Percentiles rank a stretch among this genome's conserved stretches.
Conservation (phyloP, 1,139 yeast genomes). For the Magnusiomyces tetraspermus region DNA sequence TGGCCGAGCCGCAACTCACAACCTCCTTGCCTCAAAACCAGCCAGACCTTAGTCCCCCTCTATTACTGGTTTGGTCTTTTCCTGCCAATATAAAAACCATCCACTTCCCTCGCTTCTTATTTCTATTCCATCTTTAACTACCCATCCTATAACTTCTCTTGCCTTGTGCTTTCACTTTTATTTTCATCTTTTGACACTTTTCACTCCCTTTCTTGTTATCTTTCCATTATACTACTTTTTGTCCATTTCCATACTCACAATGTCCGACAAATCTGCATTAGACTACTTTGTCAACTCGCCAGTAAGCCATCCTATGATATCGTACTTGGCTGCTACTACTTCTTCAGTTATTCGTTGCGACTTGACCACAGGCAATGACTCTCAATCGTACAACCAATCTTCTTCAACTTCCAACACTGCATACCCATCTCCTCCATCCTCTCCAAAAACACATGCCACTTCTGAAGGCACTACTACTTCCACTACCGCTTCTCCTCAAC, state of each 20-base stretch:
- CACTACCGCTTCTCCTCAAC: constrained; percentile 4
- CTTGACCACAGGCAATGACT: constrained; percentile 18
- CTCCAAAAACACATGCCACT: constrained; percentile 16
- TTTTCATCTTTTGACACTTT: neutral
- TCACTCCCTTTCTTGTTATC: neutral
- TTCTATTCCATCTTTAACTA: neutral
- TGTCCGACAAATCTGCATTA: constrained; percentile 56
- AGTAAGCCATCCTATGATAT: constrained; percentile 70
- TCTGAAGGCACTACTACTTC: constrained; percentile 1
- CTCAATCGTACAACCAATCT: no score
- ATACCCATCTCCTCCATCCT: constrained; percentile 18
- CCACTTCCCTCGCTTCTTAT: neutral
- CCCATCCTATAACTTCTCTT: no score
- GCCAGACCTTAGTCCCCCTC: neutral
- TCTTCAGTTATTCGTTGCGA: constrained; percentile 59
- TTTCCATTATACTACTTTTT: neutral
- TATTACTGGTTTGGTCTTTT: neutral
- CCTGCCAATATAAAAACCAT: neutral
- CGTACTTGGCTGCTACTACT: constrained; percentile 71
- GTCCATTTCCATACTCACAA: constrained; percentile 5
- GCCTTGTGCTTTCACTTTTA: neutral
- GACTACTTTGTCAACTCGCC: constrained; percentile 66
- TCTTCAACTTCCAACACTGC: no score
- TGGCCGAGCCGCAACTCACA: neutral
- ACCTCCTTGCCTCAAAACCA: neutral